Percentiles rank a stretch among this genome's conserved stretches.
Evolutionary conservation across 2,329 filamentous ascomycete genomes (phyloP).

Genomic region (Alternaria postmessia): DNA sequence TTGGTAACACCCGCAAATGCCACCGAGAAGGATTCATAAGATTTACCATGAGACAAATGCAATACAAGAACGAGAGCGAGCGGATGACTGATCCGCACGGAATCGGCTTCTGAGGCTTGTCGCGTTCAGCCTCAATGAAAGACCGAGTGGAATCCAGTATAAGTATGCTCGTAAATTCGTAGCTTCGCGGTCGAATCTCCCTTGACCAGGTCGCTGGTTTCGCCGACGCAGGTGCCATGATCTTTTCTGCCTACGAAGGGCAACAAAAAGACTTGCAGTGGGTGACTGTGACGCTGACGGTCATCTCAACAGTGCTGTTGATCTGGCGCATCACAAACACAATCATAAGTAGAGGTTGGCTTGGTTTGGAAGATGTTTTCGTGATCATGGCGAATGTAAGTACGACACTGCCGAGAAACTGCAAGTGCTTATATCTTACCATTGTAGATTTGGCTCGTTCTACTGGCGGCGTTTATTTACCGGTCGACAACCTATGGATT

Average conservation of each 20-base stretch:
- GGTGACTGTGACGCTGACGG: slow-evolving; percentile 30
- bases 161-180: not conserved
- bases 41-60: not conserved
- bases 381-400: slow-evolving; percentile 34
- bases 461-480: slow-evolving; percentile 21
- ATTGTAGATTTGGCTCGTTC: slow-evolving; percentile 19
- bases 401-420: not conserved
- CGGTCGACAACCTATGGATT: slow-evolving; percentile 33
- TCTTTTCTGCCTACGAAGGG: slow-evolving; percentile 31
- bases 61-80: not conserved
- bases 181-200: not conserved
- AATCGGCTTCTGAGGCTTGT: not conserved
- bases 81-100: not conserved
- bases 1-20: not conserved
- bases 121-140: not conserved
- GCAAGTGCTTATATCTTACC: not conserved
- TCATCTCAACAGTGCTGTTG: slow-evolving; percentile 27
- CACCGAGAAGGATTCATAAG: not conserved
- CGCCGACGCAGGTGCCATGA: slow-evolving; percentile 11
- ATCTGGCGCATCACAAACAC: slow-evolving; percentile 25
- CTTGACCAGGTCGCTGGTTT: not conserved
- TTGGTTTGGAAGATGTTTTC: slow-evolving; percentile 36
- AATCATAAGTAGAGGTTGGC: slow-evolving; percentile 33
- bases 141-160: not conserved
- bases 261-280: slow-evolving; percentile 33